Base-by-base conservation (phyloP, 2,329 filamentous ascomycete genomes). In the Fusarium torulosum region DNA sequence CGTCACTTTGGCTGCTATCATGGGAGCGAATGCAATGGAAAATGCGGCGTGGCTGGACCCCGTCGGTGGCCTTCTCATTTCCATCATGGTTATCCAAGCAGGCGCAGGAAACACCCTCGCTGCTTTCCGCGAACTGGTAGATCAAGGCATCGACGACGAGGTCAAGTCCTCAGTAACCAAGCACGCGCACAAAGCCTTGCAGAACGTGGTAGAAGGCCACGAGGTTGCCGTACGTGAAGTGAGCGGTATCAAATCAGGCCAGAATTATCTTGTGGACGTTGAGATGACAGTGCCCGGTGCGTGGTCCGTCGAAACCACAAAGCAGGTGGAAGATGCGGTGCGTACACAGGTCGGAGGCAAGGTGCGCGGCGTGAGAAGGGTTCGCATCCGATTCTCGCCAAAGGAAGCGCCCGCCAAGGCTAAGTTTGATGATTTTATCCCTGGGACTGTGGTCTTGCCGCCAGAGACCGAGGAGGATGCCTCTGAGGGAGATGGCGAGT, bases 21-120 rank as follows among this genome's bases (percentile, higher is more conserved):
- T 93, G 19, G 94, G 94, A 43, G 94, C 94, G 46, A 97, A 98
- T 78, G 84, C 96, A 52, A 85, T 97, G 68, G 86, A 90, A 57
- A 91, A 94, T 74, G 94, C 95, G 53, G 88, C 91, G 29, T 98
- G 96, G 94, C 85, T 98, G 50, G 96, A 99, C 78, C 94, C 96
- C 11, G 91, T 98, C 29, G 96, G 96, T 55, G 94, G 96, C 11
- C 85, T 99, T 6, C 82, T 97, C 59, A 98, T 99, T 72, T 97
- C 94, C 15, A 82, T 95, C 63, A 91, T 99, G 88, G 95, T 99
- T 31, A 91, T 98, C 69, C 92, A 91, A 75, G 96, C 94, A 41
- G 96, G 96, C 21, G 91, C 88, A 82, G 88, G 89, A 68, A 99
- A 99, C 80, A 97, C 94, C 0, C 84, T 90, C 53, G 86, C 90